Conservation (phyloP, 202 grass and related monocot genomes). For the Musa balbisiana region DNA sequence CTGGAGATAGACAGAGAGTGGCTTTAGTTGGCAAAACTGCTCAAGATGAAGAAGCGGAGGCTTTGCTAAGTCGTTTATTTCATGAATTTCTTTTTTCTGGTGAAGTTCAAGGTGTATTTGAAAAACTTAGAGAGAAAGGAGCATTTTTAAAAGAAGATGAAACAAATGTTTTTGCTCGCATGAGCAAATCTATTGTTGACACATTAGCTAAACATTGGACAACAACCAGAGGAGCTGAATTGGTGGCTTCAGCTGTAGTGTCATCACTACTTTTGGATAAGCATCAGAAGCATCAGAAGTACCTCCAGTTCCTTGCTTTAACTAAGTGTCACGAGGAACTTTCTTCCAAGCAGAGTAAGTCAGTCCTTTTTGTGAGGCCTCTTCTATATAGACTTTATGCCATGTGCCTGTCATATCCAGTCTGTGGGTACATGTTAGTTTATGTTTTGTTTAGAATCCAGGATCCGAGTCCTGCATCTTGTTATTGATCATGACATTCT, state of each 20-base stretch:
- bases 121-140: constrained; percentile 66
- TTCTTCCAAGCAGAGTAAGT: constrained; percentile 72
- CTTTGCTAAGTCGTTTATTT: constrained; percentile 66
- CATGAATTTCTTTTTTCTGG: constrained; percentile 80
- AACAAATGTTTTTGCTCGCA: constrained; percentile 76
- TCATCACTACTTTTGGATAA: constrained; percentile 77
- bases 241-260: constrained; percentile 84
- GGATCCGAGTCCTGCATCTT: neutral
- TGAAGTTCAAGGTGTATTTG: constrained; percentile 52
- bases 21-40: constrained; percentile 45
- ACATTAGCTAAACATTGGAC: constrained; percentile 98
- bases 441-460: neutral
- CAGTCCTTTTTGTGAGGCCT: constrained; percentile 1
- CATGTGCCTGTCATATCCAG: constrained; percentile 2
- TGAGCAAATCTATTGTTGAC: constrained; percentile 92
- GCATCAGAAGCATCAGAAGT: constrained; percentile 78
- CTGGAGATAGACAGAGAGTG: constrained; percentile 58
- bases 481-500: neutral
- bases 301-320: constrained; percentile 80
- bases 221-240: constrained; percentile 91
- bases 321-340: constrained; percentile 88
- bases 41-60: constrained; percentile 79
- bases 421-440: neutral
- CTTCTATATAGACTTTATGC: constrained; percentile 16
- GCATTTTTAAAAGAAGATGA: constrained; percentile 96